Base-by-base conservation (phyloP, 495 filamentous ascomycete species). In the Lepraria neglecta region DNA sequence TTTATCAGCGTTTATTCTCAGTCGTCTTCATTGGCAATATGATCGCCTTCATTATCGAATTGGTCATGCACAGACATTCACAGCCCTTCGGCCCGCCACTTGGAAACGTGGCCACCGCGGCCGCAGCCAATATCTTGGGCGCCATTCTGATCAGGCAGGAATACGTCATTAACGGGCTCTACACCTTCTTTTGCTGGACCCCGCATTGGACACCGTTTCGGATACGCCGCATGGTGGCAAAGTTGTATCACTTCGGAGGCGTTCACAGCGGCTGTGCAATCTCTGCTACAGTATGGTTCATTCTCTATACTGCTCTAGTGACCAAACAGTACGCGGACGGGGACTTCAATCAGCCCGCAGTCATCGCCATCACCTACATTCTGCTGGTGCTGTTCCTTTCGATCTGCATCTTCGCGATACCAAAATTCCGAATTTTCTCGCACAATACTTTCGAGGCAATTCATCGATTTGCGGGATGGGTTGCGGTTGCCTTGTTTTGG, bases 221-320 rank as follows among this genome's bases (percentile, higher is more conserved):
- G 43, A 72, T 89, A 47, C 86, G 89, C 35, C 78, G 78, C 0
- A 73, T 83, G n/a, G 78, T 82, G 0, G 85, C 87, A 33, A 89
- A 90, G 66, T 77, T 89, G 4, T 91, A 90, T 69, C 84, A 88
- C 45, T 87, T 87, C 69, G 89, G 89, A 33, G 89, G 89, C 17
- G 77, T 90, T 9, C 89, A 92, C 68, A 87, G 81, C 64, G 86
- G 86, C 21, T 86, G 85, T 54, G 87, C 84, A 24, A 75, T 88
- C 4, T 83, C 84, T 15, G 80, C 85, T 2, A 77, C 84, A 0
- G 68, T 85, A 30, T 94, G 89, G 89, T 91, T 88, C 71, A 65
- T 84, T 28, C 79, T 80, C 56, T 78, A 81, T 43, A 78, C 82
- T 19, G 74, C 72, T 24, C 60, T 78, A n/a, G 70, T 83, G 45